Base-by-base conservation (phyloP, 1,284 basidiomycete species). In the Ceratobasidium sp. region DNA sequence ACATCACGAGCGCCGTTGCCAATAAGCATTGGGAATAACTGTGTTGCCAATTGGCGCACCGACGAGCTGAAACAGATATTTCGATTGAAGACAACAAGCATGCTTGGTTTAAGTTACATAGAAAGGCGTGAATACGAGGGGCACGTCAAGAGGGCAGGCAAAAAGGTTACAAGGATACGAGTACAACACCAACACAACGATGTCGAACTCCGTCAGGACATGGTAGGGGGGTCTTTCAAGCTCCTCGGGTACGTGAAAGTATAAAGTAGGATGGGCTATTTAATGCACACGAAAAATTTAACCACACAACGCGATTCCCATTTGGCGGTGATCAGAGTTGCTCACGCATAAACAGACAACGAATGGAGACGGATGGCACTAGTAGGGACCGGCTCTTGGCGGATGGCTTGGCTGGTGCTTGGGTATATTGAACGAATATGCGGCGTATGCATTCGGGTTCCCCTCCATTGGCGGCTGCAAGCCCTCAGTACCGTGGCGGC, bases 61-160 rank as follows among this genome's bases (percentile, higher is more conserved):
- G 30, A 41, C 3, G 48, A 50, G 48, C 64, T 67, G 48, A 67
- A 67, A 67, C 64, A 34, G 50, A 41, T 28, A 39, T 39, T 58
- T 58, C 57, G 64, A 48, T 50, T 50, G 61, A 9, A 53, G 64
- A 53, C 50, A 67, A 67, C 34, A 26, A 30, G 39, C 16, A 55
- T 41, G 32, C 26, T 48, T 30, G 36, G 28, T 41, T 67, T 67
- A 67, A 67, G 64, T 67, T 67, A 67, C 64, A 67, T n/a, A 53
- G 16, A 34, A 48, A 28, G 32, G 32, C 46, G 16, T 34, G 53
- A 55, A 55, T 34, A 55, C 30, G 32, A 18, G 18, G 18, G 43
- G 21, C 28, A 39, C 57, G 57, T 34, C 6, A 14, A 39, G 36
- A 39, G 36, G n/a, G n/a, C n/a, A 39, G 14, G 36, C 36, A 39